Base-by-base conservation (phyloP, 495 filamentous ascomycete genomes). In the Talaromyces thailandensis region DNA sequence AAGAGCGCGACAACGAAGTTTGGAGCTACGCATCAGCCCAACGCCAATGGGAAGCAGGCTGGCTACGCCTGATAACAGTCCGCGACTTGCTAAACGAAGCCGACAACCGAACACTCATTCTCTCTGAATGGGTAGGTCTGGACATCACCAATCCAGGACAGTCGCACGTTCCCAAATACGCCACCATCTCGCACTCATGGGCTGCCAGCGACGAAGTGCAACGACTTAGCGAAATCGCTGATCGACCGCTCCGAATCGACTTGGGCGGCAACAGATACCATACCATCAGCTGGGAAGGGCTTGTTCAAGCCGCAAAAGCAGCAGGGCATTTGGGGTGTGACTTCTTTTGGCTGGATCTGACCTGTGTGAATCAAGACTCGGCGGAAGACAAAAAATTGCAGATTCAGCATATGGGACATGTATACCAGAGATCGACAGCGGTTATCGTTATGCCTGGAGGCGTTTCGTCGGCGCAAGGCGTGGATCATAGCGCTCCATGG, bases 121-220 rank as follows among this genome's bases (percentile, higher is more conserved):
- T 58, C 56, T 56, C 53, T 6, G 53, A 58, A 58, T 58, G 56
- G 56, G 16, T 29, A 7, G 56, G 56, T 9, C 56, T 58, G 9
- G 16, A 58, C 31, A n/a, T 58, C 56, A 37, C 28, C 32, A 16
- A 58, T n/a, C 56, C 56, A 7, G 29, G 29, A 18, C 6, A 37
- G 5, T 40, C 35, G 31, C 31, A 18, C 32, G 32, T 58, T 23
- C 56, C 56, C 56, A 58, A 58, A 58, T 58, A 58, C 32, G 56
- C 56, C 12, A 58, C 56, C 28, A 58, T 58, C 56, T 58, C 56
- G 18, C 56, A 58, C 56, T 32, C 56, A 31, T 58, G 56, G 56
- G 26, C 14, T n/a, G 26, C 26, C 26, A 58, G 56, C 23, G 31
- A 58, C n/a, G 56, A 58, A 58, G 56, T 58, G 7, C 14, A 40